Evolutionary conservation across 257 asterid genomes (phyloP).

Genomic region (Nicotiana tomentosiformis): DNA sequence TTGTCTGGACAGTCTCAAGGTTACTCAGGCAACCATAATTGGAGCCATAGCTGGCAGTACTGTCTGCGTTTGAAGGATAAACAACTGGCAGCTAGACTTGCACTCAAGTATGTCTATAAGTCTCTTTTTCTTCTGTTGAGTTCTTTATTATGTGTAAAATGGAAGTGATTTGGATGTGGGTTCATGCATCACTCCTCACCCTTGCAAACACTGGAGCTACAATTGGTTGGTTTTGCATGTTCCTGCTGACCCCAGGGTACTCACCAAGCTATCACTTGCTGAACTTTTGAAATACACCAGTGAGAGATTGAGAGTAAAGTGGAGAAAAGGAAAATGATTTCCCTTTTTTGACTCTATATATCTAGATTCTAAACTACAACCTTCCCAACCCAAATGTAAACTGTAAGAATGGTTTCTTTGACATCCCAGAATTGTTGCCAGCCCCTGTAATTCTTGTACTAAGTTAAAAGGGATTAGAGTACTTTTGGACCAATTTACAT

Average conservation of each 20-base stretch:
- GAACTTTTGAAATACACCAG: background rate
- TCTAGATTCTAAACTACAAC: background rate
- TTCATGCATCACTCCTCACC: background rate
- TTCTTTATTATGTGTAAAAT: background rate
- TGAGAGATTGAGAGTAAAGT: background rate
- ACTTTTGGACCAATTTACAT: too few relatives aligned
- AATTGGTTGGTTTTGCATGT: background rate
- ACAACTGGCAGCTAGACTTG: conserved; percentile 76
- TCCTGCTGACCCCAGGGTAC: conserved; percentile 1
- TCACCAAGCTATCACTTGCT: background rate
- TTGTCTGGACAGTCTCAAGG: conserved; percentile 44
- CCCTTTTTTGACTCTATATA: background rate
- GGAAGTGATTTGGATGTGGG: background rate
- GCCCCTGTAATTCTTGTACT: too few relatives aligned
- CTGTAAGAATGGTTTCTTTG: too few relatives aligned
- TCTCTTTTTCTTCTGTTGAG: conserved; percentile 16
- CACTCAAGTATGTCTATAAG: conserved; percentile 61
- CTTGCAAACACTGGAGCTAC: background rate
- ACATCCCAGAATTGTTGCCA: too few relatives aligned
- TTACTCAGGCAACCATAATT: conserved; percentile 44
- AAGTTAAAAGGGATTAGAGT: too few relatives aligned
- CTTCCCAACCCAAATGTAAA: background rate
- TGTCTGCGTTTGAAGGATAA: conserved; percentile 89
- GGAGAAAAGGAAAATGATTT: background rate
- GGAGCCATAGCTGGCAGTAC: conserved; percentile 94